Evolutionary conservation across 495 filamentous ascomycete species (phyloP), one percentile per base, ranked within the genome.

Genomic region (Neurospora sp.): DNA sequence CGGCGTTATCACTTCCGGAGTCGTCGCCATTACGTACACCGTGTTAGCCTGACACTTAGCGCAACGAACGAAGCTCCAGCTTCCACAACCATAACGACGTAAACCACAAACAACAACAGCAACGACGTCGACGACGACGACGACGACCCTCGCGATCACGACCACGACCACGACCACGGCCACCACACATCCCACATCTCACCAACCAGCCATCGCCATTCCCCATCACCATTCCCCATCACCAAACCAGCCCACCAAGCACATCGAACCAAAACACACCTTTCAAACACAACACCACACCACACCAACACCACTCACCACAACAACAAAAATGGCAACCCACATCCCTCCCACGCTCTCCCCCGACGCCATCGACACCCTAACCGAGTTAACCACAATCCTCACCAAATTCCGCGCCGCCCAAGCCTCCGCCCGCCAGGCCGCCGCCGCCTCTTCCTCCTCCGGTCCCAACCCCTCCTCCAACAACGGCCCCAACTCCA

Each of bases 331-430:
- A 72, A 82, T 80, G 76, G 73, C 78, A 41, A 76, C 79, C 37
- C 79, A 79, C 42, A 79, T 82, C 70, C 84, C 85, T 70, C 77
- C 82, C 59, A 80, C 83, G 73, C 84, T 88, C 76, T 84, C 89
- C 79, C 80, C 88, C 71, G 85, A 88, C 83, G 89, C 89, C 22
- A 91, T 97, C 81, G 94, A 97, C 85, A 89, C 93, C 74, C 86
- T 98, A 69, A 94, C 96, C 70, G 88, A 93, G 69, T 87, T 98
- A 68, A 89, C 92, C 79, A 86, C 89, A 12, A 88, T 97, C 75
- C 87, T 98, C 66, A 84, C 89, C 72, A 92, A 91, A 48, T 88
- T 97, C 41, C 88, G 92, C 72, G 81, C 84, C 73, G 71, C 78
- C 68, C 76, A 74, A 73, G 53, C 76, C 61, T 69, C 76, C 35